Evolutionary conservation across 1,284 basidiomycete species (phyloP).

Genomic region (Cryptococcus sp.): DNA sequence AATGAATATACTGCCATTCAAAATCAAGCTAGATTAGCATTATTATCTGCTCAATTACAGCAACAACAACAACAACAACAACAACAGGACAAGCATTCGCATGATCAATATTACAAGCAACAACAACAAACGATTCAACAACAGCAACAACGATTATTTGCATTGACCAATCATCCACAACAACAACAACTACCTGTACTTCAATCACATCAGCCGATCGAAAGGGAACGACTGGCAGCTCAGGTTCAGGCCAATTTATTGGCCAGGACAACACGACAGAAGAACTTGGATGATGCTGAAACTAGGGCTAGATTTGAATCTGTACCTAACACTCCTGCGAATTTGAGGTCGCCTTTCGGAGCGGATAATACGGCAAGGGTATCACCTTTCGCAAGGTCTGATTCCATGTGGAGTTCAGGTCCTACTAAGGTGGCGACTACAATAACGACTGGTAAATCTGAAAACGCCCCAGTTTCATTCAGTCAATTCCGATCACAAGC

Average conservation of each 20-base stretch:
- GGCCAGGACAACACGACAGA: slow-evolving; percentile 10
- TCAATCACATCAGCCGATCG: slow-evolving; percentile 11
- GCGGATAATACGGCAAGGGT: background rate
- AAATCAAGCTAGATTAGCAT: slow-evolving; percentile 1
- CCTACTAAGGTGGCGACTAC: too few relatives aligned
- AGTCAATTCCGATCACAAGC: background rate
- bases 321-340: slow-evolving; percentile 4
- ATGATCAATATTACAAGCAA: background rate
- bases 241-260: slow-evolving; percentile 25
- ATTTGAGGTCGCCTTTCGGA: background rate
- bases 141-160: slow-evolving; percentile 4
- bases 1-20: background rate
- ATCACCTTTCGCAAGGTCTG: background rate
- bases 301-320: slow-evolving; percentile 29
- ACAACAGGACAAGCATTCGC: background rate
- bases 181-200: slow-evolving; percentile 15
- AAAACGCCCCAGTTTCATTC: background rate
- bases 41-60: slow-evolving; percentile 1
- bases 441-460: background rate
- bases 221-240: slow-evolving; percentile 20
- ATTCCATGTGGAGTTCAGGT: background rate
- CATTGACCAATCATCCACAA: slow-evolving; percentile 7
- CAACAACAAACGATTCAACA: slow-evolving; percentile 1
- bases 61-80: slow-evolving; percentile 9
- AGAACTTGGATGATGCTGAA: slow-evolving; percentile 17